Evolutionary conservation across 495 filamentous ascomycete species (phyloP), one percentile per base, ranked within the genome.

Genomic region (Copromyces sp.): DNA sequence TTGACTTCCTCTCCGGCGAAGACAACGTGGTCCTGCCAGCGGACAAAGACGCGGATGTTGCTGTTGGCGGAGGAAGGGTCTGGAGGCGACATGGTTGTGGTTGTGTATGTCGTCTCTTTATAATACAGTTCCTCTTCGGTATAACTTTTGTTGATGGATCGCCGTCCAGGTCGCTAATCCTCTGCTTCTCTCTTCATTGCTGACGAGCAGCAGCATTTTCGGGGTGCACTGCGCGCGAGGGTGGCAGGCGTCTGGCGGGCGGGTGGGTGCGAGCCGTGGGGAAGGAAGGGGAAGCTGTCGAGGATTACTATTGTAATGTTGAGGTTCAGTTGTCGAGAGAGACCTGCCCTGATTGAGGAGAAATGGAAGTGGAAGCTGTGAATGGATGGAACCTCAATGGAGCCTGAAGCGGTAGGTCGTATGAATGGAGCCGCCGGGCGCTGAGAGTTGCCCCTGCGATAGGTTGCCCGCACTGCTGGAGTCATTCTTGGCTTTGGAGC

Each of bases 1-100:
- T 94, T 91, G 77, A 98, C 86, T 76, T 94, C 90, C 83, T 98
- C 95, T 74, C 96, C 96, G 39, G 96, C 93, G 81, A 97, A 98
- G 74, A 99, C 93, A 65, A 90, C 93, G 80, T 91, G 89, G 77
- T 92, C 93, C 80, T 91, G 92, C 93, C 91, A 98, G 83, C 91
- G 89, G 79, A 99, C 92, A 78, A 94, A 98, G 81, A 98, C 95
- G 77, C 93, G 91, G 78, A 99, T 94, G 84, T 96, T 90, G 76
- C 82, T 85, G 73, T 74, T 89, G 74, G 53, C 53, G 24, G 53
- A 16, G 53, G 53, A 4, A 11, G 41, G 24, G 53, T 35, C 53
- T 65, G 53, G 29, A 65, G 53, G 53, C 53, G 53, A 65, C 53
- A 65, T 65, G 29, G 24, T 53, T 59, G 42, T 20, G 42, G 8